Conservation (phyloP, 768 basidiomycete genomes). For the Russula brevipes region DNA sequence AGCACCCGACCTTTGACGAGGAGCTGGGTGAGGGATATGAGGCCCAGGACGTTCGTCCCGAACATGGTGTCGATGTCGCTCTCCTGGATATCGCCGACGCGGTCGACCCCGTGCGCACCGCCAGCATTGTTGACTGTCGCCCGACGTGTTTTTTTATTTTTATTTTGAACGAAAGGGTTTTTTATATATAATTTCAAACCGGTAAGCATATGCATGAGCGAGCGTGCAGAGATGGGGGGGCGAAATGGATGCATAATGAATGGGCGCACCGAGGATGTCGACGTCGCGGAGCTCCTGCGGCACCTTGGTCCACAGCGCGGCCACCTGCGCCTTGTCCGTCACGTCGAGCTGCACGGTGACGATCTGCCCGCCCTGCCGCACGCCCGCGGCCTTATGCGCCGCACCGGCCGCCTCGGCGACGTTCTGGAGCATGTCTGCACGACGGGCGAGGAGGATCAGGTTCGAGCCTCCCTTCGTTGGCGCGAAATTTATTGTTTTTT, state of each 20-base stretch:
- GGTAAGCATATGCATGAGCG: neutral
- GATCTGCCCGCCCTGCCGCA: slow-evolving; percentile 74
- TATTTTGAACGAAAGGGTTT: too few relatives aligned
- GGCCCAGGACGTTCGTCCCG: slow-evolving; percentile 62
- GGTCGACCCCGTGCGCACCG: slow-evolving; percentile 83
- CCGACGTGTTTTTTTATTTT: neutral
- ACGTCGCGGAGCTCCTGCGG: slow-evolving; percentile 65
- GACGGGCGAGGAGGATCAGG: slow-evolving; percentile 77
- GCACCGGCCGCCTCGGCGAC: slow-evolving; percentile 61
- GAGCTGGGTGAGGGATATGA: slow-evolving; percentile 79
- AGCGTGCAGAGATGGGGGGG: neutral
- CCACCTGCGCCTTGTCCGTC: slow-evolving; percentile 67
- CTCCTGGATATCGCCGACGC: slow-evolving; percentile 75
- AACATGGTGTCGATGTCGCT: slow-evolving; percentile 67
- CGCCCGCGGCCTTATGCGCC: slow-evolving; percentile 68
- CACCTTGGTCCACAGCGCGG: slow-evolving; percentile 63
- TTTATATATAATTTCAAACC: too few relatives aligned
- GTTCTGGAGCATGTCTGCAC: slow-evolving; percentile 63
- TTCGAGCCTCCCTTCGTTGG: slow-evolving; percentile 71
- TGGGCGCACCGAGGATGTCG: slow-evolving; percentile 67
- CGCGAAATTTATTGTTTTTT: too few relatives aligned
- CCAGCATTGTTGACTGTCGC: slow-evolving; percentile 70
- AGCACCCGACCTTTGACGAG: slow-evolving; percentile 30
- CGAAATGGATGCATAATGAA: neutral
- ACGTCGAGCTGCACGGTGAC: slow-evolving; percentile 72